Base-by-base conservation (phyloP, 202 grass and related monocot genomes). In the Elaeis oleifera region DNA sequence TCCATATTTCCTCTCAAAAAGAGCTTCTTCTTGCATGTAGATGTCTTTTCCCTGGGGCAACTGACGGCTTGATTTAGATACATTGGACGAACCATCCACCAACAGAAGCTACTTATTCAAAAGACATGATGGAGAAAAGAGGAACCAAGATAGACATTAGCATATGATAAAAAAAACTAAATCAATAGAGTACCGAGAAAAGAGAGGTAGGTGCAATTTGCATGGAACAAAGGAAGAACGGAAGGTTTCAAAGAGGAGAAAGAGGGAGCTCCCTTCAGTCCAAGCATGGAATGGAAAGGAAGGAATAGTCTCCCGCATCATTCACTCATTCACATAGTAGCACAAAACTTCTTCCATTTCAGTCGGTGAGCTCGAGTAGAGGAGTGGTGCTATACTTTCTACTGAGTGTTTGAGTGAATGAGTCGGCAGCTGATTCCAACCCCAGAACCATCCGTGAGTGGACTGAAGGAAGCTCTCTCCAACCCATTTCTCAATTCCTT, bases 201-300 rank as follows among this genome's bases (percentile, higher is more conserved):
- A 44, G 36, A 44, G 36, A 13, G 0, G 9, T 0, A 3, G 36
- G 36, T 13, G 9, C 36, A 13, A 44, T 44, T 44, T 44, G 8
- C 36, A 44, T 13, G 36, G 36, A 7, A n/a, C 4, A 32, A 60
- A 60, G 16, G 32, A 60, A 29, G 2, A 32, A 39, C 0, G 18
- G 14, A n/a, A 11, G 8, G 23, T 29, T 66, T 52, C 23, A 72
- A 52, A 63, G 50, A 49, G 24, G 73, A 72, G 50, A 62, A 70
- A 72, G 80, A 89, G 85, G 85, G 85, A 89, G 80, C 85, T 89
- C 85, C 85, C 85, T 89, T 89, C 85, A 89, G 85, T 89, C 85
- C 85, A 89, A 89, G 85, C 80, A 89, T 72, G 78, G 80, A 71
- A 82, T 65, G 78, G 73, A 63, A 77, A 79, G 70, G 84, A 88